These are phyloP conservation scores for Ophiorrhiza pumila DNA, from an alignment of 257 asterid species.

Conservation along the genomic window DNA sequence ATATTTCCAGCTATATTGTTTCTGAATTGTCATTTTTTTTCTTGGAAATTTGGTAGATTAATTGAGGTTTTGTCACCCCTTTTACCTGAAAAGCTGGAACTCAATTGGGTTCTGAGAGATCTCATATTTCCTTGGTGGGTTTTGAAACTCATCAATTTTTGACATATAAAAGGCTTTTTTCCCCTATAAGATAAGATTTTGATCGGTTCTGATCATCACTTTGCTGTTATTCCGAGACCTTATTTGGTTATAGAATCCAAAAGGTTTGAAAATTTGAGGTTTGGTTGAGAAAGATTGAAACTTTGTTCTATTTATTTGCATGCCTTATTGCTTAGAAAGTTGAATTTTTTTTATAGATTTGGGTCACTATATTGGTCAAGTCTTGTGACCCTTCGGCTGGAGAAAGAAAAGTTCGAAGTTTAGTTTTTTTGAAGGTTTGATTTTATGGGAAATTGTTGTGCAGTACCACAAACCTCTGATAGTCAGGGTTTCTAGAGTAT, in stretches of 20 bases:
- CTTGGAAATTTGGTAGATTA: no score
- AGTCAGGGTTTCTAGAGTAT: no score
- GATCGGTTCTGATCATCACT: conserved; percentile 23
- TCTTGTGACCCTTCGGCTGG: conserved; percentile 3
- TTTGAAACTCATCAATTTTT: neutral
- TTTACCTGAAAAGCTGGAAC: no score
- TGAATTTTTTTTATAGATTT: conserved; percentile 1
- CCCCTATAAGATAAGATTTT: conserved; percentile 23
- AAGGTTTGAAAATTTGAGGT: no score
- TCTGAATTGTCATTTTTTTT: no score
- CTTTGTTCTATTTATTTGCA: no score
- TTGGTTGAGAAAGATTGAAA: no score
- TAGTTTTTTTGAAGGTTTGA: conserved; percentile 9
- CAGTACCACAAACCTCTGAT: no score
- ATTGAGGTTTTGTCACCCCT: no score
- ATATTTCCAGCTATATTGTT: no score
- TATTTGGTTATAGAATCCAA: no score
- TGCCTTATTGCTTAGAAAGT: conserved; percentile 3
- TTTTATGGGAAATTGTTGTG: conserved; percentile 33
- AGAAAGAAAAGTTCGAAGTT: conserved; percentile 8
- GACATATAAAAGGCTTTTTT: neutral
- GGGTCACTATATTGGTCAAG: neutral
- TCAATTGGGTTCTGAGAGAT: no score
- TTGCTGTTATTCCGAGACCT: conserved; percentile 14
- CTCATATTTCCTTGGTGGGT: conserved; percentile 16